A percentile compares a stretch with the other conserved stretches of the same genome.
Evolutionary conservation across 192 early-diverging fungal species (phyloP).

Genomic region (Podila epigama): DNA sequence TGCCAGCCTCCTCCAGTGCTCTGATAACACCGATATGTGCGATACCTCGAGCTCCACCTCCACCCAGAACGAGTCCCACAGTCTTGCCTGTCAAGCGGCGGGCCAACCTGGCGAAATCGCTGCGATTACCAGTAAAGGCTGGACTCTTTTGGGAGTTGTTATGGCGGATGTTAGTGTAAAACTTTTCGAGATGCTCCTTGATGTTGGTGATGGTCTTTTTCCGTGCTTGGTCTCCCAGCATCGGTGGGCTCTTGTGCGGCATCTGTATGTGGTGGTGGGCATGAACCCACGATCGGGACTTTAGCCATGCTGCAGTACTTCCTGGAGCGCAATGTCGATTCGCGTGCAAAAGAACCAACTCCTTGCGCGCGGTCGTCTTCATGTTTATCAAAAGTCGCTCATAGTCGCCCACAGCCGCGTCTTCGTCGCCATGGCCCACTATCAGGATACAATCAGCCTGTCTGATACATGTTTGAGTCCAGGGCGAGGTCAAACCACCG

Average conservation of each 20-base stretch:
- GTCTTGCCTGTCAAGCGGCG: constrained; percentile 92
- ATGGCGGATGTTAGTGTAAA: constrained; percentile 60
- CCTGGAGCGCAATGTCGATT: constrained; percentile 80
- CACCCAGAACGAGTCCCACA: constrained; percentile 93
- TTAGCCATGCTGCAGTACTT: constrained; percentile 90
- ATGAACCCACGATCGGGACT: constrained; percentile 86
- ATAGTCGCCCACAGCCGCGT: constrained; percentile 89
- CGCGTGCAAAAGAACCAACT: constrained; percentile 91
- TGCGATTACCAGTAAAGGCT: constrained; percentile 45
- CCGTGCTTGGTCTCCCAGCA: constrained; percentile 50
- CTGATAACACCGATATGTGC: constrained; percentile 91
- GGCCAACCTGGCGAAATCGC: constrained; percentile 78
- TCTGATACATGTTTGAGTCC: constrained; percentile 95
- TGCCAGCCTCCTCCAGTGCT: constrained; percentile 96
- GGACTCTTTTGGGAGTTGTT: constrained; percentile 51
- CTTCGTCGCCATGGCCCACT: constrained; percentile 91
- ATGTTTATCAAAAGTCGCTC: constrained; percentile 91
- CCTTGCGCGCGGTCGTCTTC: constrained; percentile 98
- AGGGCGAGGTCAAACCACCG: constrained; percentile 85
- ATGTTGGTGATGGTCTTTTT: constrained; percentile 67
- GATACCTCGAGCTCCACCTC: constrained; percentile 96
- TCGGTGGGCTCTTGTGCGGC: constrained; percentile 57
- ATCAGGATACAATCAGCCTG: constrained; percentile 97
- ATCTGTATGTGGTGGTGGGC: constrained; percentile 96
- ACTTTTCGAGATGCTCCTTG: constrained; percentile 71